These are phyloP conservation scores for Gaertneriomyces sp. DNA, from an alignment of 192 early-diverging fungal species.

Conservation along the genomic window DNA sequence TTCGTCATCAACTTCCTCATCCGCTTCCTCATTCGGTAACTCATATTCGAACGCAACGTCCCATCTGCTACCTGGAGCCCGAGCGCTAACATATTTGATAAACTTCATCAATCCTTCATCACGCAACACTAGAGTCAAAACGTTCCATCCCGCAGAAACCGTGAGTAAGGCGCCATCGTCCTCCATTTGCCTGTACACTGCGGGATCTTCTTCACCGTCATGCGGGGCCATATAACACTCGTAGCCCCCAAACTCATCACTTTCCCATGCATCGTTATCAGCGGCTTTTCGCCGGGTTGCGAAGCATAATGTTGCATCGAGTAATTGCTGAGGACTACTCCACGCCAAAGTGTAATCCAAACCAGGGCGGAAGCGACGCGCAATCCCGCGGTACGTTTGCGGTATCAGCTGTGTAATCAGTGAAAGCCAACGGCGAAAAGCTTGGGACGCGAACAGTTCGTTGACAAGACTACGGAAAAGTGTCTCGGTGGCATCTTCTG, in stretches of 20 bases:
- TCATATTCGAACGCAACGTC: constrained; percentile 72
- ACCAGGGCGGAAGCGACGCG: constrained; percentile 73
- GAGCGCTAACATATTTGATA: constrained; percentile 77
- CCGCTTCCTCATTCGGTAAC: constrained; percentile 35
- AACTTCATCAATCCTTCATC: constrained; percentile 77
- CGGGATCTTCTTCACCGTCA: constrained; percentile 64
- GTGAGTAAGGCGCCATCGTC: constrained; percentile 69
- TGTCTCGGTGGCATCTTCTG: neutral
- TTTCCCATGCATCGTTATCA: constrained; percentile 47
- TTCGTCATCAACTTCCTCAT: constrained; percentile 18
- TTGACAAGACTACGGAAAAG: constrained; percentile 40
- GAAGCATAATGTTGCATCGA: constrained; percentile 67
- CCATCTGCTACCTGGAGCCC: constrained; percentile 71
- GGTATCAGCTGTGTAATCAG: constrained; percentile 52
- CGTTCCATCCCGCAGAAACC: constrained; percentile 62
- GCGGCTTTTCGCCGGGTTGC: constrained; percentile 25
- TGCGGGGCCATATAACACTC: constrained; percentile 71
- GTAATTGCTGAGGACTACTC: constrained; percentile 42
- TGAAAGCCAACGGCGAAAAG: constrained; percentile 62
- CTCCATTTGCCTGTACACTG: constrained; percentile 64
- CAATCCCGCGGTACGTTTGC: constrained; percentile 44
- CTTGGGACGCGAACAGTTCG: constrained; percentile 47
- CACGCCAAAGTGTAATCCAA: constrained; percentile 79
- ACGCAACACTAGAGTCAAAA: constrained; percentile 62
- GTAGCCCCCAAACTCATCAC: constrained; percentile 69